Base-by-base conservation (phyloP, 2,329 filamentous ascomycete species). In the Alternaria gansuensis region DNA sequence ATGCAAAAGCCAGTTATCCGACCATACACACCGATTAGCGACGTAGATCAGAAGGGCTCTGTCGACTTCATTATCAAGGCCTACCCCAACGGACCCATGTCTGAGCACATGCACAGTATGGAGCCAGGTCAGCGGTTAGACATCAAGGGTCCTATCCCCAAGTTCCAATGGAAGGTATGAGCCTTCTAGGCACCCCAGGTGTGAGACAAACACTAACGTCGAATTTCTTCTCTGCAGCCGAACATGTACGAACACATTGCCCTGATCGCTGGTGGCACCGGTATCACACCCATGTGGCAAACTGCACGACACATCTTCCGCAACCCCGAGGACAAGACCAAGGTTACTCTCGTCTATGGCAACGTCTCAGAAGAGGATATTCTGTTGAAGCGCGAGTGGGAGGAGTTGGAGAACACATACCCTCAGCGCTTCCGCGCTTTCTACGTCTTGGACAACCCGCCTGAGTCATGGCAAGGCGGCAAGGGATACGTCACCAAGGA, bases 241-340 rank as follows among this genome's bases (percentile, higher is more conserved):
- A 98, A 98, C 86, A 97, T 97, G 87, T 93, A 97, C 39, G 83
- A 91, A 61, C 93, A 98, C 83, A 87, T 96, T 71, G 89, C 87
- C 37, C 84, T 94, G 66, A 86, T 99, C 64, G 92, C 94, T n/a
- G 95, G 95, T 71, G 95, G 95, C 66, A 97, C 95, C 7, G 95
- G 95, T 62, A 96, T 99, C 79, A 95, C 95, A 10, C 95, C 95
- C 69, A 97, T 98, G 94, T 98, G 91, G 85, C 95, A 99, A 84
- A 88, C 99, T 44, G 84, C 88, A 66, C 92, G 92, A 63, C 86
- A 89, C 75, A 97, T 99, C 82, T 96, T 98, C 88, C 92, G 90
- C 81, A 96, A 97, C 86, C 92, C 94, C 60, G 87, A 91, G 41
- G 95, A 99, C 83, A 93, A 95, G 87, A 99, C 95, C 71, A 96